phyloP scores from a whole-genome alignment of 2,329 filamentous ascomycete species.

The Polytolypa hystricis region DNA sequence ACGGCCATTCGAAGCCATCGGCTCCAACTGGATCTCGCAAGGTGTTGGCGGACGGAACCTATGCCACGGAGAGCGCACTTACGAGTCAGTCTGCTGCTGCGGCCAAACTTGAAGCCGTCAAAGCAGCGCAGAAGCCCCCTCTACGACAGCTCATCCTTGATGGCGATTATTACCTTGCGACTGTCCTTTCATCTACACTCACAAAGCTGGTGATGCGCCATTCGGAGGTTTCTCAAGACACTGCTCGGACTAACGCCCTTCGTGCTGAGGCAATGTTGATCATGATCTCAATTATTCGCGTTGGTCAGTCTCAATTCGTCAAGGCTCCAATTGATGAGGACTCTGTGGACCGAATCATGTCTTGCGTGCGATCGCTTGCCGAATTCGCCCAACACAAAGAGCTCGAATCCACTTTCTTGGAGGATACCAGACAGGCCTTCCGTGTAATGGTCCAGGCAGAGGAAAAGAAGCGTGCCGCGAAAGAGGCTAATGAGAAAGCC shows the following conservation, averaged over 20 bases:
- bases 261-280: slow-evolving; percentile 97
- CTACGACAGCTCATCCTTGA: slow-evolving; percentile 90
- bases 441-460: slow-evolving; percentile 93
- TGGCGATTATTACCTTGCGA: slow-evolving; percentile 91
- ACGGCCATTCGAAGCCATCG: slow-evolving; percentile 65
- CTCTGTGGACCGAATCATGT: slow-evolving; percentile 97
- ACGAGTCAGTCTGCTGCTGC: slow-evolving; percentile 85
- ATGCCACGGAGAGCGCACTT: slow-evolving; percentile 90
- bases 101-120: slow-evolving; percentile 89
- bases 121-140: slow-evolving; percentile 91
- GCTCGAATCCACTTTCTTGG: slow-evolving; percentile 81
- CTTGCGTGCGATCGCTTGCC: slow-evolving; percentile 81
- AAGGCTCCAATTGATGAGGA: slow-evolving; percentile 97
- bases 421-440: slow-evolving; percentile 93
- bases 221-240: slow-evolving; percentile 78
- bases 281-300: slow-evolving; percentile 97
- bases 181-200: slow-evolving; percentile 88
- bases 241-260: slow-evolving; percentile 80
- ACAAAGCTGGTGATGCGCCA: slow-evolving; percentile 98
- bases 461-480: slow-evolving; percentile 93
- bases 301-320: slow-evolving; percentile 97
- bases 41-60: slow-evolving; percentile 91
- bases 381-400: slow-evolving; percentile 86
- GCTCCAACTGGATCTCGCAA: slow-evolving; percentile 77
- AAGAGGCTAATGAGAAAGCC: slow-evolving; percentile 83